Base-by-base conservation (phyloP, 495 filamentous ascomycete genomes). In the Cercophora scortea region DNA sequence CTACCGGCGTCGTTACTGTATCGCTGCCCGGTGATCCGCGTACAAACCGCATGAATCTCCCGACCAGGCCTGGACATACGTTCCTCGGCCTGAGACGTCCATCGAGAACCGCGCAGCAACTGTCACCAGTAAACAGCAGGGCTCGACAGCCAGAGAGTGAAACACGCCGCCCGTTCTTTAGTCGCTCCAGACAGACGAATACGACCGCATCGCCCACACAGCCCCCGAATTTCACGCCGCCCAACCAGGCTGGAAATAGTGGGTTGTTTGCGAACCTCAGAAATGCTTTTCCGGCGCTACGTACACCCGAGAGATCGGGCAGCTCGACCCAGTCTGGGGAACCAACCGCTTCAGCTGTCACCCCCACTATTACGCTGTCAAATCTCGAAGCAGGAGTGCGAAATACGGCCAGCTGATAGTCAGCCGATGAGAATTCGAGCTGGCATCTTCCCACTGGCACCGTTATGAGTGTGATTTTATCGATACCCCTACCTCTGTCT, bases 41-140 rank as follows among this genome's bases (percentile, higher is more conserved):
- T 35, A 65, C 56, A 36, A 57, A 65, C 42, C 68, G 73, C 1
- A 70, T 75, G 59, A 75, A 74, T 43, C 51, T 74, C 58, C 73
- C 74, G 1, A 60, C 32, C 32, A 36, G 58, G 18, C 62, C 65
- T 2, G 47, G 58, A 2, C 50, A 47, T 25, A 53, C 59, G 1
- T 64, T 65, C 39, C 57, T 69, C 25, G 49, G 62, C 11, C 41
- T 67, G n/a, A 41, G 63, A 39, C 55, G 58, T 25, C 51, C 46
- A 15, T 51, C 42, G 44, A 55, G 57, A 41, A 53, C 52, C 5
- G 25, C 45, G 19, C 38, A 49, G 32, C 17, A 41, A 15, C 42
- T 38, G 19, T 15, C 19, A 12, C 38, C 36, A 11, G 25, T 8
- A 13, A 50, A 45, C 42, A 44, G 13, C 9, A 12, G 16, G 10